Conservation (phyloP, 2,329 filamentous ascomycete species). For the Ascochyta viciae-villosae region DNA sequence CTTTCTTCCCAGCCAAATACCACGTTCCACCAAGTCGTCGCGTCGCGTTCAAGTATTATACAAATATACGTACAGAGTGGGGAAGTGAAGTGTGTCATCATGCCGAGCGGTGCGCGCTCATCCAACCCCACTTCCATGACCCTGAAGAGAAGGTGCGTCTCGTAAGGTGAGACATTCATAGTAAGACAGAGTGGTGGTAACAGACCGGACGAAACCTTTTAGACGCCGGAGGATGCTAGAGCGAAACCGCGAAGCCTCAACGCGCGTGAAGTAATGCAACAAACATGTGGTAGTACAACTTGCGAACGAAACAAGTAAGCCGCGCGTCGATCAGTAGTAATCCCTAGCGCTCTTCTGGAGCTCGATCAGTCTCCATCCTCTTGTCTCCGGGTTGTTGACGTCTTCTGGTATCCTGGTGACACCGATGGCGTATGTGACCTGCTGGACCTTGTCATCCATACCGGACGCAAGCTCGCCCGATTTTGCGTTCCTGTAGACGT, state of each 20-base stretch:
- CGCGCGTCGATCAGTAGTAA: conserved; percentile 68
- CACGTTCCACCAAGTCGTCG: background rate
- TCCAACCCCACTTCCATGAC: conserved; percentile 18
- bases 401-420: conserved; percentile 94
- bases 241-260: conserved; percentile 20
- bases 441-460: conserved; percentile 98
- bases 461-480: conserved; percentile 87
- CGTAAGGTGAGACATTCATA: conserved; percentile 13
- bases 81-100: conserved; percentile 30
- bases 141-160: conserved; percentile 18
- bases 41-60: conserved; percentile 10
- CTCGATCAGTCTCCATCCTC: conserved; percentile 97
- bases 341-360: conserved; percentile 98
- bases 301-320: conserved; percentile 2
- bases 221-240: conserved; percentile 43
- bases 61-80: conserved; percentile 39
- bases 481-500: conserved; percentile 94
- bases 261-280: conserved; percentile 21
- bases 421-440: conserved; percentile 97
- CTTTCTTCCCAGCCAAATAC: background rate
- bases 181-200: conserved; percentile 22
- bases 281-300: conserved; percentile 29
- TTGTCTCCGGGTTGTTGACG: conserved; percentile 94
- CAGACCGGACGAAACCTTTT: conserved; percentile 30
- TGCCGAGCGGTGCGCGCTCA: conserved; percentile 22